These are phyloP conservation scores for Liquidambar formosana DNA, from an alignment of 164 flowering plant species.

Conservation along the genomic window DNA sequence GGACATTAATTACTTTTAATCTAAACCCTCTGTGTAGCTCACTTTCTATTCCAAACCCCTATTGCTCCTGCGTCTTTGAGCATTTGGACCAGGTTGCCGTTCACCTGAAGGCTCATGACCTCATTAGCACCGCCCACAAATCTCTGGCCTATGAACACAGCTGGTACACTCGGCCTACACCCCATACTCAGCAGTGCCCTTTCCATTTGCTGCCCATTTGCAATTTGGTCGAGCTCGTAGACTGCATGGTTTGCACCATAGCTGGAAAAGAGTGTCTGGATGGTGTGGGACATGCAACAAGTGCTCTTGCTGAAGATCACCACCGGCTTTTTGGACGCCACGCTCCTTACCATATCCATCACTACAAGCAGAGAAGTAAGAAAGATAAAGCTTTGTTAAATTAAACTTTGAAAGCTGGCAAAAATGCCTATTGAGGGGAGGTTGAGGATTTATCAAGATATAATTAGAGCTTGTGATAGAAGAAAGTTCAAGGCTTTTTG, in stretches of 20 bases:
- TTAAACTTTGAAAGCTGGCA: no score
- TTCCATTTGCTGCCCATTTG: conserved; percentile 36
- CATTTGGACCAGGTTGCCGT: conserved; percentile 26
- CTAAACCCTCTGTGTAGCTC: no score
- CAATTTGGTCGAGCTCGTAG: conserved; percentile 36
- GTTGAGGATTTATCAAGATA: no score
- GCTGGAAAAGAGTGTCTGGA: conserved; percentile 27
- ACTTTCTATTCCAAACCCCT: conserved; percentile 28
- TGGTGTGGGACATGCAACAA: conserved; percentile 35
- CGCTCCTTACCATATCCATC: conserved; percentile 19
- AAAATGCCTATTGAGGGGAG: no score
- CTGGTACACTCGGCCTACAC: conserved; percentile 24
- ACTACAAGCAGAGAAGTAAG: no score
- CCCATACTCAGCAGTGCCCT: conserved; percentile 29
- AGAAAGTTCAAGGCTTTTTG: not conserved
- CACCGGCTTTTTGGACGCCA: conserved; percentile 35
- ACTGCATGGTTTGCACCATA: conserved; percentile 36
- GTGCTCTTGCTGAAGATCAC: conserved; percentile 50
- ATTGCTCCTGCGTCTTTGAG: conserved; percentile 38
- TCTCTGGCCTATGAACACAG: conserved; percentile 44
- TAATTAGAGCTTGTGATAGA: no score
- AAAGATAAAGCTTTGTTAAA: no score
- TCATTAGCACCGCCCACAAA: conserved; percentile 43
- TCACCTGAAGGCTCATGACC: conserved; percentile 36
- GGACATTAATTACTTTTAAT: no score